Percentiles rank a stretch among this genome's conserved stretches.
Evolutionary conservation across 2,329 filamentous ascomycete genomes (phyloP).

Genomic region (Fusarium nelsonii): DNA sequence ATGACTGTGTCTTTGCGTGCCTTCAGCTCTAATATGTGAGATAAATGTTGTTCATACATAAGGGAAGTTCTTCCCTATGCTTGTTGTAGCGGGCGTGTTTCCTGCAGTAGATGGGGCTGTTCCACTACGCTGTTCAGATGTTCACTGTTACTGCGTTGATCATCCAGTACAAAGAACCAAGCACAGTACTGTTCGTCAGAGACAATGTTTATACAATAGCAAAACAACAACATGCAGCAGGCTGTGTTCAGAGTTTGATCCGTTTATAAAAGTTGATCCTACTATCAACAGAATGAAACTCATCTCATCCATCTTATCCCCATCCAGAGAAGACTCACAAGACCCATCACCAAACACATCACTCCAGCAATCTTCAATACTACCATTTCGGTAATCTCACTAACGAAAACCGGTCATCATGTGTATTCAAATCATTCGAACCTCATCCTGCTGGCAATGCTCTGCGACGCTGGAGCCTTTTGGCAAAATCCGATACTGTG

Average conservation of each 20-base stretch:
- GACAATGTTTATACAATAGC: not conserved
- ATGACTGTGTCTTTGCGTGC: not conserved
- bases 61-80: not conserved
- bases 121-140: not conserved
- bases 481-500: slow-evolving; percentile 15
- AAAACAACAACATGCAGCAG: not conserved
- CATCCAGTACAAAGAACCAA: not conserved
- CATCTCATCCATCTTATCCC: not conserved
- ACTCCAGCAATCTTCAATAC: not conserved
- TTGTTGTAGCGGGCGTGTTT: not conserved
- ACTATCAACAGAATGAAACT: not conserved
- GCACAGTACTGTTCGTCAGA: not conserved
- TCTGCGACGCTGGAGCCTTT: slow-evolving; percentile 2
- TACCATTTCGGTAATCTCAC: not conserved
- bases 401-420: not conserved
- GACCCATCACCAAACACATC: not conserved
- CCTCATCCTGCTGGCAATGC: slow-evolving; percentile 24
- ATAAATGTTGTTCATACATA: not conserved
- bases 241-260: not conserved
- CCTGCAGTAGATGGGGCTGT: too few relatives aligned
- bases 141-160: not conserved
- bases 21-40: not conserved
- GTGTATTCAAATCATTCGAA: slow-evolving; percentile 6
- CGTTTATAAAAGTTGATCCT: not conserved
- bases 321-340: not conserved